Evolutionary conservation across 2,329 filamentous ascomycete genomes (phyloP).

Genomic region (Lasiodiplodia sp.): DNA sequence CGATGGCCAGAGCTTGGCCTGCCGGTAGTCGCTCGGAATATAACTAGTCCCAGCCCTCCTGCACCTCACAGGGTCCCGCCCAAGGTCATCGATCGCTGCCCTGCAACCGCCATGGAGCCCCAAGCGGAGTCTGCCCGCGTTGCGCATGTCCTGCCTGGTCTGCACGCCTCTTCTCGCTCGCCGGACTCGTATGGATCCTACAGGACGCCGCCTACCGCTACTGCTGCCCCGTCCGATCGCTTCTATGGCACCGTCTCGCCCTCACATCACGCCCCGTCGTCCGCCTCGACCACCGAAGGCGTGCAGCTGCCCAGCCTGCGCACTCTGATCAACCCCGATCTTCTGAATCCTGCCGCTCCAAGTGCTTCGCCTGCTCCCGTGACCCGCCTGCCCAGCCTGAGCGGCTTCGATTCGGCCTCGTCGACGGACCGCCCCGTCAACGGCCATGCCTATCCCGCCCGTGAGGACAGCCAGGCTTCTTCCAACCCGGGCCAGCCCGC

Average conservation of each 20-base stretch:
- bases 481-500: slow-evolving; percentile 39
- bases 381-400: slow-evolving; percentile 33
- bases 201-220: slow-evolving; percentile 5
- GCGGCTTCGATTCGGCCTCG: slow-evolving; percentile 35
- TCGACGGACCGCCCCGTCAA: slow-evolving; percentile 38
- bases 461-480: slow-evolving; percentile 47
- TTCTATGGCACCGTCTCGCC: slow-evolving; percentile 36
- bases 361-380: slow-evolving; percentile 31
- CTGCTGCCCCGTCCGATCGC: slow-evolving; percentile 18
- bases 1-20: slow-evolving; percentile 28
- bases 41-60: slow-evolving; percentile 29
- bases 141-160: slow-evolving; percentile 9
- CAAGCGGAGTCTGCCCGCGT: slow-evolving; percentile 9
- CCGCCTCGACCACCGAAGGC: slow-evolving; percentile 9
- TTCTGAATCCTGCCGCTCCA: slow-evolving; percentile 44
- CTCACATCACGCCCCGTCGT: slow-evolving; percentile 34
- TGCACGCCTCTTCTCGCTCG: slow-evolving; percentile 12
- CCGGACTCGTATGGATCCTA: slow-evolving; percentile 20
- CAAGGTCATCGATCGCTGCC: slow-evolving; percentile 5
- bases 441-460: slow-evolving; percentile 44
- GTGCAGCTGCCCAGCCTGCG: slow-evolving; percentile 47
- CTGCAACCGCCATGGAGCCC: slow-evolving; percentile 8
- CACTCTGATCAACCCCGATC: slow-evolving; percentile 46
- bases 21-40: slow-evolving; percentile 30
- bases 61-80: slow-evolving; percentile 10